A percentile compares a stretch with the other conserved stretches of the same genome.
phyloP scores from a whole-genome alignment of 1,139 yeast species.

The Eremothecium sinecaudum region DNA sequence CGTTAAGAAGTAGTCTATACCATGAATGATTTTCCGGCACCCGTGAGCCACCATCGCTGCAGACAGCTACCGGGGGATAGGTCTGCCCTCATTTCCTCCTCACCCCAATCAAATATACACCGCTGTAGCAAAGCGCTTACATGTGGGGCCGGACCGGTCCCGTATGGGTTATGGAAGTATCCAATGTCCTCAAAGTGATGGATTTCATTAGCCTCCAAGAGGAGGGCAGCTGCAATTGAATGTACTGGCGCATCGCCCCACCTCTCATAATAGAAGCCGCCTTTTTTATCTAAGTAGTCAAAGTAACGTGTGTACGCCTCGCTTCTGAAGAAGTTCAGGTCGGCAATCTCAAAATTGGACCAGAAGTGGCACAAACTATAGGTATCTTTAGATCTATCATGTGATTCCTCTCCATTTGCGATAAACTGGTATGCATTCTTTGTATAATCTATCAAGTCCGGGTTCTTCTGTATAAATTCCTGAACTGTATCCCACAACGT shows the following conservation, averaged over 20 bases:
- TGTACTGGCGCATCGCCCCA: conserved; percentile 99
- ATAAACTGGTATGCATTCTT: conserved; percentile 63
- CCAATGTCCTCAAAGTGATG: conserved; percentile 92
- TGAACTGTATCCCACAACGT: conserved; percentile 73
- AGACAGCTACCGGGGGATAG: conserved; percentile 60
- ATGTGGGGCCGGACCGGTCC: conserved; percentile 62
- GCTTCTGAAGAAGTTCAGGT: conserved; percentile 69
- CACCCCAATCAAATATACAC: conserved; percentile 55
- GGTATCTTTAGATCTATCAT: conserved; percentile 24
- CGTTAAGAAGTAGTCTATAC: background rate
- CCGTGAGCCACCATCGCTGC: conserved; percentile 78
- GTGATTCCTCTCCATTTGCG: conserved; percentile 47
- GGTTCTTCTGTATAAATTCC: conserved; percentile 49
- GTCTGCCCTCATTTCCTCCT: conserved; percentile 43
- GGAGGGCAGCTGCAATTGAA: conserved; percentile 59
- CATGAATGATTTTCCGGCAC: conserved; percentile 38
- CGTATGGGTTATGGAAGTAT: conserved; percentile 73
- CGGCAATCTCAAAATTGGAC: conserved; percentile 89
- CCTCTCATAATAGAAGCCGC: conserved; percentile 84
- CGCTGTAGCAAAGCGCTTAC: conserved; percentile 47
- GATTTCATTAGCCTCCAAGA: conserved; percentile 58
- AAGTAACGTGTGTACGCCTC: conserved; percentile 62
- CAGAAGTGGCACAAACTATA: conserved; percentile 91
- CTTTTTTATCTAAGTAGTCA: conserved; percentile 55
- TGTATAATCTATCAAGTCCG: conserved; percentile 49